Evolutionary conservation across 768 basidiomycete genomes (phyloP).

Genomic region (Hericium alpestre): DNA sequence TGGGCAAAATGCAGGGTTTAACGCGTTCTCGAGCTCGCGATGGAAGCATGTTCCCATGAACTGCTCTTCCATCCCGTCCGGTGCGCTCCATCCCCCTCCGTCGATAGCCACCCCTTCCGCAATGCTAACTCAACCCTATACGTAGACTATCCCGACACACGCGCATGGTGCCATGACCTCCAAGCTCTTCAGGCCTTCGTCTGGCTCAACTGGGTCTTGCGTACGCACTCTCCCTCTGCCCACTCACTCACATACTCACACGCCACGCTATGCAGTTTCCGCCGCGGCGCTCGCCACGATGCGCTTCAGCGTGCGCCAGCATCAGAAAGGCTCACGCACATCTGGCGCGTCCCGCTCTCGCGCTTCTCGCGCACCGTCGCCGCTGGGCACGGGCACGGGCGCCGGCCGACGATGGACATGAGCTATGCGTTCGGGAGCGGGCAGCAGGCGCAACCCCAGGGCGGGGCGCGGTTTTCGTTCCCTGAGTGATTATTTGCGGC

Average conservation of each 20-base stretch:
- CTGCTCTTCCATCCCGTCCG: constrained; percentile 38
- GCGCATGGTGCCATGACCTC: constrained; percentile 43
- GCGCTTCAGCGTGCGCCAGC: not conserved
- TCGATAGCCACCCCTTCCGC: not conserved
- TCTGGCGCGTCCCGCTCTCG: not conserved
- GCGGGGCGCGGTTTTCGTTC: too few species aligned
- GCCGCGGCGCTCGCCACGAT: not conserved
- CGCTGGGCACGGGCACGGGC: not conserved
- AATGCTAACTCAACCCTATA: not conserved
- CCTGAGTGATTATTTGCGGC: too few species aligned
- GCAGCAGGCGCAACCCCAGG: not conserved
- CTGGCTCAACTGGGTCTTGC: constrained; percentile 46
- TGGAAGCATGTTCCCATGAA: constrained; percentile 39
- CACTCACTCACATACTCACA: too few species aligned
- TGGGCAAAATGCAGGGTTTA: not conserved
- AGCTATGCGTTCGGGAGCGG: not conserved
- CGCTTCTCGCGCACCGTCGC: not conserved
- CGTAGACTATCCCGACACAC: constrained; percentile 34
- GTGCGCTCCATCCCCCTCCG: constrained; percentile 19
- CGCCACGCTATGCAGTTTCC: too few species aligned
- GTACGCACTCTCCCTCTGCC: too few species aligned
- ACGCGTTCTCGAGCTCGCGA: constrained; percentile 42
- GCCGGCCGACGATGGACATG: not conserved
- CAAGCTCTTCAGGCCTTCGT: constrained; percentile 47
- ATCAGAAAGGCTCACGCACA: not conserved